Conservation (phyloP, 768 basidiomycete species). For the Dictyophora rubrovolvata region DNA sequence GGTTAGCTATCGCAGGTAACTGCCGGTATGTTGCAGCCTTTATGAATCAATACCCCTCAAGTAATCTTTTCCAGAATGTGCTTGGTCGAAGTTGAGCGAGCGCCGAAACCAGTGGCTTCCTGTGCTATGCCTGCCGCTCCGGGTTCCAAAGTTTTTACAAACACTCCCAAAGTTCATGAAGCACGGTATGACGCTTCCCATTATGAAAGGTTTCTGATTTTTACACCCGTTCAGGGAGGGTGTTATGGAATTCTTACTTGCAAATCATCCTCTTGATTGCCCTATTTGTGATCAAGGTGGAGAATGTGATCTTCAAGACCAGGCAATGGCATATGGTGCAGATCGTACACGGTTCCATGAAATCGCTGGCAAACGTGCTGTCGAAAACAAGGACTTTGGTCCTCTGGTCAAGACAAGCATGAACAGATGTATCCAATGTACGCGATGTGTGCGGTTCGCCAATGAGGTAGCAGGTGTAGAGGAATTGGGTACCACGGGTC, state of each 20-base stretch:
- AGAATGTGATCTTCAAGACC: constrained; percentile 97
- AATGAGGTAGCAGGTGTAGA: constrained; percentile 99
- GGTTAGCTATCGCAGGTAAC: constrained; percentile 94
- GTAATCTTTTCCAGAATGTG: constrained; percentile 67
- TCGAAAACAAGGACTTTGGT: constrained; percentile 96
- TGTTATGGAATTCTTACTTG: constrained; percentile 97
- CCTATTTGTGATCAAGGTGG: constrained; percentile 99
- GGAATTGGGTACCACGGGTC: constrained; percentile 92
- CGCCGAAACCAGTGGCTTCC: constrained; percentile 90
- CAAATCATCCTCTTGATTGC: constrained; percentile 97
- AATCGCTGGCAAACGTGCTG: constrained; percentile 93
- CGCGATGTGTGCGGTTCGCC: constrained; percentile 96
- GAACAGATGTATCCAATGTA: constrained; percentile 99
- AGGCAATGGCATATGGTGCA: constrained; percentile 98
- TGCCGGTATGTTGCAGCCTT: constrained; percentile 57
- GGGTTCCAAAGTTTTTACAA: constrained; percentile 85
- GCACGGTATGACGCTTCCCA: constrained; percentile 42
- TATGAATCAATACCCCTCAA: neutral
- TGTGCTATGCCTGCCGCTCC: constrained; percentile 99
- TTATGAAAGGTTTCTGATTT: neutral
- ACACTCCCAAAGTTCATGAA: constrained; percentile 84
- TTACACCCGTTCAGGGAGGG: constrained; percentile 56
- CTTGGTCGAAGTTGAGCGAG: constrained; percentile 92
- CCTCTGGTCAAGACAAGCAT: constrained; percentile 97
- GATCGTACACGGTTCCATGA: constrained; percentile 98